phyloP scores from a whole-genome alignment of 2,329 filamentous ascomycete genomes.

The Ceratocystiopsis brevicomis region DNA sequence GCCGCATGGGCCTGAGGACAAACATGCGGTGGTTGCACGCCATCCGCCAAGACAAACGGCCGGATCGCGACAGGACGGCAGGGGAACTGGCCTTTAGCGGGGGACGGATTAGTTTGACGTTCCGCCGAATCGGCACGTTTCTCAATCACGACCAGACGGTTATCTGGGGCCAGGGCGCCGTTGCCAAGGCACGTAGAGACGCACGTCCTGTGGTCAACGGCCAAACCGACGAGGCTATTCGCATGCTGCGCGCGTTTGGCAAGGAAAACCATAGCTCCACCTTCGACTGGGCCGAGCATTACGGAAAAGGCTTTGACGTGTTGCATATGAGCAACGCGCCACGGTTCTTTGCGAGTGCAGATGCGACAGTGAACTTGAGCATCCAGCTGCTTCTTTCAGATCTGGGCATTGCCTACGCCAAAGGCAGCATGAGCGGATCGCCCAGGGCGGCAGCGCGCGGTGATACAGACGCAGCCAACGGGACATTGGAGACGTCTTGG shows the following conservation, averaged over 20 bases:
- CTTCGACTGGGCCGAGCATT: constrained; percentile 58
- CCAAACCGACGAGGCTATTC: constrained; percentile 42
- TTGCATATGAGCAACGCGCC: constrained; percentile 41
- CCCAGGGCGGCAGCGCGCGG: constrained; percentile 2
- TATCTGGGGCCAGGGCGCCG: constrained; percentile 90
- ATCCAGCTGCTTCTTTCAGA: constrained; percentile 32
- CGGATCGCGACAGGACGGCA: constrained; percentile 42
- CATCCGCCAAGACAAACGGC: constrained; percentile 75
- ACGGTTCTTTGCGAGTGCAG: constrained; percentile 30
- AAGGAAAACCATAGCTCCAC: constrained; percentile 57
- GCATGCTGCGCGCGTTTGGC: constrained; percentile 63
- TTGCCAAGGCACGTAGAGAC: constrained; percentile 39
- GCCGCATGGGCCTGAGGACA: constrained; percentile 59
- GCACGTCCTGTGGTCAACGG: constrained; percentile 53
- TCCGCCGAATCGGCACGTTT: constrained; percentile 76
- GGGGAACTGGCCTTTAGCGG: constrained; percentile 56
- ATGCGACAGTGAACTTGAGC: constrained; percentile 28
- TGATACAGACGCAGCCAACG: too few species aligned
- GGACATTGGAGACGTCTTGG: neutral
- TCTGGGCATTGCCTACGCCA: constrained; percentile 26
- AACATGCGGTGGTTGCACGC: constrained; percentile 81
- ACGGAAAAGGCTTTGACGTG: constrained; percentile 72
- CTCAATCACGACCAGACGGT: constrained; percentile 39
- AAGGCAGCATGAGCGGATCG: constrained; percentile 21
- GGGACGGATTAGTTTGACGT: constrained; percentile 78